Base-by-base conservation (phyloP, 352 stramenopile genomes). In the Globisporangium cylindrosporum region DNA sequence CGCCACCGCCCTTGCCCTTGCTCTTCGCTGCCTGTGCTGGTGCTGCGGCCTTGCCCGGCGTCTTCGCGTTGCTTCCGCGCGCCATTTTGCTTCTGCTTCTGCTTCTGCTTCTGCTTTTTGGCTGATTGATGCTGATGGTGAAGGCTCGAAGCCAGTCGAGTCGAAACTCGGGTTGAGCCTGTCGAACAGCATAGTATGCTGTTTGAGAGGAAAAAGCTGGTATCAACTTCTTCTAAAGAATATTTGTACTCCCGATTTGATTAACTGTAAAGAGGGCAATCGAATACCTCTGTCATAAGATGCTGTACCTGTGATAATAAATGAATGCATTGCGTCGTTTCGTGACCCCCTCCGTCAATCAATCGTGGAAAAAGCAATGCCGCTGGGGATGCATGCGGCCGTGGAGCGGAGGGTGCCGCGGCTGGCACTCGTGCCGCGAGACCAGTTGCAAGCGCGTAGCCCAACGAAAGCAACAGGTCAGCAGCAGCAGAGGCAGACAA, bases 341-440 rank as follows among this genome's bases (percentile, higher is more conserved):
- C 46, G 46, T 32, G 60, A 24, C 36, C 43, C 24, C 12, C 25
- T 27, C 10, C 29, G 29, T 32, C 29, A 32, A 29, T 34, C 25
- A 58, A 43, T 32, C 24, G 38, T 48, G 27, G 15, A 34, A 7
- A 7, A 55, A 20, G 32, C 41, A 15, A 55, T 56, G 38, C 43
- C 41, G 38, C 48, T 70, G 12, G 66, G 59, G 9, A 27, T 59
- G 27, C 68, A 69, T 49, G 64, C 66, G 14, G 27, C 57, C 18
- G n/a, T 82, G 32, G 70, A 76, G 27, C 67, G 73, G 15, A 76
- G 66, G 46, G 75, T 84, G 41, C 81, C 79, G 48, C 80, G 66
- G 5, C 70, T 91, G 25, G 81, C 81, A 59, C 66, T 89, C 25
- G 66, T 88, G 53, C 82, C 82, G n/a, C 73, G 76, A 8, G 72